Conservation (phyloP, 441 rosid species). For the Bruguiera hainesii region DNA sequence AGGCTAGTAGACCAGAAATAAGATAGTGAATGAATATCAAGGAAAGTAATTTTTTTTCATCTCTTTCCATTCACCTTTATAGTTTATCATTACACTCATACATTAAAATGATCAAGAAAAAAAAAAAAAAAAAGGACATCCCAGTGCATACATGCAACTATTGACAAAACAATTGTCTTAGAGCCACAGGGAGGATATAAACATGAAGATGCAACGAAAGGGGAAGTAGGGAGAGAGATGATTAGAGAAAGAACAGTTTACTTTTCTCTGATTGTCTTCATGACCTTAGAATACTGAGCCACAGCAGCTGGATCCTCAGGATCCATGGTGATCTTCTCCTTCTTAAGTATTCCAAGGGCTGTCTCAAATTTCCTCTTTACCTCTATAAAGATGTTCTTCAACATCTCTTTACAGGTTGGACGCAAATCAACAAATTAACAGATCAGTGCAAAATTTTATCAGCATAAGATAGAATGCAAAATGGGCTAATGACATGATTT, state of each 20-base stretch:
- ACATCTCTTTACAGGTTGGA: constrained; percentile 54
- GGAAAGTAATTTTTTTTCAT: no score
- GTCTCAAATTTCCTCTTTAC: constrained; percentile 79
- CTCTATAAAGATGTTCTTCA: constrained; percentile 85
- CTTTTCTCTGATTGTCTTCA: constrained; percentile 94
- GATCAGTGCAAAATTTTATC: not conserved
- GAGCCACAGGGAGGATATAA: no score
- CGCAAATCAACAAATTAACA: constrained; percentile 21
- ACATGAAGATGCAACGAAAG: not conserved
- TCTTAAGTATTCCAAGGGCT: constrained; percentile 69
- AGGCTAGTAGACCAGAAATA: no score
- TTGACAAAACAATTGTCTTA: no score
- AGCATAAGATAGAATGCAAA: no score
- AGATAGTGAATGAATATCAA: no score
- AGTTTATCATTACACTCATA: no score
- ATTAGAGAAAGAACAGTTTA: constrained; percentile 29
- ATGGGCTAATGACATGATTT: no score
- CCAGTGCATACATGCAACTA: no score
- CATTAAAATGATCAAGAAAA: no score
- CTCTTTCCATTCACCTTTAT: no score
- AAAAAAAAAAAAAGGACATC: no score
- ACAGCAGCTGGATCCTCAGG: constrained; percentile 95
- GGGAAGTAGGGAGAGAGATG: not conserved
- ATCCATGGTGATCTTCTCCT: constrained; percentile 85
- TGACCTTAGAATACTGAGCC: constrained; percentile 71